Percentiles rank a stretch among this genome's conserved stretches.
Evolutionary conservation across 192 early-diverging fungal species (phyloP).

Genomic region (Backusella tarrabulga): DNA sequence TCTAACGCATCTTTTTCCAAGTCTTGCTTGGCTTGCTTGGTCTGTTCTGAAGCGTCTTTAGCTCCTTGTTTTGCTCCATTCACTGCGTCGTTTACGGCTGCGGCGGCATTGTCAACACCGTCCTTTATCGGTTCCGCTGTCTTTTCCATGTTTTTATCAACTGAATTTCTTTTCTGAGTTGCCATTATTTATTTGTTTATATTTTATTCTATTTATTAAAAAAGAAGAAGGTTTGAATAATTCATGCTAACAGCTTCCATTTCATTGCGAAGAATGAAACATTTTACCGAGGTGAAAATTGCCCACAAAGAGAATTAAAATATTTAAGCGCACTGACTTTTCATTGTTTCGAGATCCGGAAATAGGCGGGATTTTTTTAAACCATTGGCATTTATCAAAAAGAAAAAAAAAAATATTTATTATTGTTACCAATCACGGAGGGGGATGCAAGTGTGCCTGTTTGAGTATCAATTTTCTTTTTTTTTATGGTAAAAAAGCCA

Average conservation of each 20-base stretch:
- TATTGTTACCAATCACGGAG: not conserved
- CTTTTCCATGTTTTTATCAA: not conserved
- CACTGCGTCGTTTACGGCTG: not conserved
- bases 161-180: not conserved
- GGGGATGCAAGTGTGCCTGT: not conserved
- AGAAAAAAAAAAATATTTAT: not conserved
- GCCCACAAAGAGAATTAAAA: not conserved
- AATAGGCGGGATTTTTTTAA: not conserved
- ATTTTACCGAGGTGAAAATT: not conserved
- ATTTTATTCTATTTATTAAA: not conserved
- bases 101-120: not conserved
- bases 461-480: not conserved
- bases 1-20: not conserved
- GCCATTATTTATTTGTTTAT: not conserved
- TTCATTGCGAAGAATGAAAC: not conserved
- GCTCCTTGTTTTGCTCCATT: not conserved
- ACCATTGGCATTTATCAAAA: not conserved
- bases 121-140: not conserved
- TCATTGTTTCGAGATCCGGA: not conserved
- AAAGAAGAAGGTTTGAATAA: not conserved
- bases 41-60: not conserved
- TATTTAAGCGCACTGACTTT: not conserved
- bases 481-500: not conserved
- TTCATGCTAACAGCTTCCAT: not conserved
- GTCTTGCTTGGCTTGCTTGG: not conserved